These are phyloP conservation scores for Trichophyton rubrum DNA, from an alignment of 2,329 filamentous ascomycete species.

Conservation along the genomic window DNA sequence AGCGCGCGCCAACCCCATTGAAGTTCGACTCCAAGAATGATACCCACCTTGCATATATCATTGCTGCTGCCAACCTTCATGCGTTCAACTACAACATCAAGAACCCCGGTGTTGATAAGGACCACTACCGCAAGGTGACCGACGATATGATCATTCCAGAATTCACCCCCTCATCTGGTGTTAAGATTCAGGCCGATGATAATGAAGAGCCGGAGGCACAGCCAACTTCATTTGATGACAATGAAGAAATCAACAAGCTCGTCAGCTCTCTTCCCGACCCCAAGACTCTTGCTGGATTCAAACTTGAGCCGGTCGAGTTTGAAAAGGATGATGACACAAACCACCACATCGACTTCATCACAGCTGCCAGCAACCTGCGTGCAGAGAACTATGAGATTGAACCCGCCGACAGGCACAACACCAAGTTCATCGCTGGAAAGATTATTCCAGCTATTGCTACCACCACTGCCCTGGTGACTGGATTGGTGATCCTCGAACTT, in stretches of 20 bases:
- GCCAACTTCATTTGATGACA: constrained; percentile 69
- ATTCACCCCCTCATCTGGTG: constrained; percentile 75
- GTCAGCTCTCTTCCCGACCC: constrained; percentile 61
- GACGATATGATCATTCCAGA: constrained; percentile 93
- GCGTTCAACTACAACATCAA: constrained; percentile 98
- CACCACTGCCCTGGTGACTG: constrained; percentile 89
- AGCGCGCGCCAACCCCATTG: constrained; percentile 83
- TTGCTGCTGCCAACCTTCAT: constrained; percentile 80
- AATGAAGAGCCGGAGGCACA: constrained; percentile 60
- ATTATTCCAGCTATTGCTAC: constrained; percentile 98
- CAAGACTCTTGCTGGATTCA: constrained; percentile 73
- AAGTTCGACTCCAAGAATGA: constrained; percentile 76
- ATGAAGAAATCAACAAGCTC: constrained; percentile 62
- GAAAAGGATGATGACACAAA: constrained; percentile 98
- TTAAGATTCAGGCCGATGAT: constrained; percentile 95
- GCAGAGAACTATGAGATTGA: constrained; percentile 98
- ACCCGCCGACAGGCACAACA: constrained; percentile 87
- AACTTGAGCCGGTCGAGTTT: constrained; percentile 84
- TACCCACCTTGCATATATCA: constrained; percentile 77
- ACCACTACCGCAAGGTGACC: constrained; percentile 65
- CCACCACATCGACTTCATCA: constrained; percentile 98
- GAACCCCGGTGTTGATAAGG: constrained; percentile 57
- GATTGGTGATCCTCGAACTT: constrained; percentile 79
- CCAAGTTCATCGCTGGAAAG: constrained; percentile 98
- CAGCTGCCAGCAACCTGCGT: constrained; percentile 87